A percentile compares a stretch with the other conserved stretches of the same genome.
Evolutionary conservation across 2,329 filamentous ascomycete genomes (phyloP).

Genomic region (Chaetomium sp.): DNA sequence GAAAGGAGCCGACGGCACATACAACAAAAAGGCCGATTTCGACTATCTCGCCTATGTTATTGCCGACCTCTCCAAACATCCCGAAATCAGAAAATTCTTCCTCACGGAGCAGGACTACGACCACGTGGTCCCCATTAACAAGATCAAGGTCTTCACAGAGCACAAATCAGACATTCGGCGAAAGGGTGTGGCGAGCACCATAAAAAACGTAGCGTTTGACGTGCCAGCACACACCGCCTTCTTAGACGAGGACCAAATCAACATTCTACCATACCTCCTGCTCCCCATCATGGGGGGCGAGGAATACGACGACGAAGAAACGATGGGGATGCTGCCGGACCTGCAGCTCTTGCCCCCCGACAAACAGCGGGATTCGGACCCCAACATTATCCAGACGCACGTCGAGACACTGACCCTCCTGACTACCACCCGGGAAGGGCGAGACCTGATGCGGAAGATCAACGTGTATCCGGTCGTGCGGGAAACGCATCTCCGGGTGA

Average conservation of each 20-base stretch:
- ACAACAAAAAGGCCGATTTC: slow-evolving; percentile 80
- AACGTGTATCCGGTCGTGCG: slow-evolving; percentile 86
- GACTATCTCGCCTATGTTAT: slow-evolving; percentile 94
- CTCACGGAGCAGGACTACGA: slow-evolving; percentile 70
- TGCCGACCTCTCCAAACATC: slow-evolving; percentile 81
- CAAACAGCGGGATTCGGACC: slow-evolving; percentile 75
- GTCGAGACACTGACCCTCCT: slow-evolving; percentile 81
- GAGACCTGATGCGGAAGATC: slow-evolving; percentile 66
- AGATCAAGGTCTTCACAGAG: slow-evolving; percentile 91
- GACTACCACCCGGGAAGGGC: slow-evolving; percentile 67
- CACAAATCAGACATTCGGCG: slow-evolving; percentile 76
- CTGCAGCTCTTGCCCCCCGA: slow-evolving; percentile 83
- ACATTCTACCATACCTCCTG: slow-evolving; percentile 82
- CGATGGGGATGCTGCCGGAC: slow-evolving; percentile 78
- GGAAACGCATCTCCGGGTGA: slow-evolving; percentile 72
- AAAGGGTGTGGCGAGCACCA: slow-evolving; percentile 89
- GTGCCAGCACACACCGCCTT: slow-evolving; percentile 64
- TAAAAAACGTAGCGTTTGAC: slow-evolving; percentile 91
- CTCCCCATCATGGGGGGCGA: slow-evolving; percentile 83
- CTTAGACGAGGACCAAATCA: slow-evolving; percentile 63
- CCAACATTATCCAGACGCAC: slow-evolving; percentile 74
- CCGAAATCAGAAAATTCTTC: slow-evolving; percentile 69
- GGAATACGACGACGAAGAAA: slow-evolving; percentile 83
- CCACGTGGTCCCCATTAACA: slow-evolving; percentile 77
- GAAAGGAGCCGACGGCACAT: slow-evolving; percentile 73